Base-by-base conservation (phyloP, 805 yeast species). In the Saccharomycopsis vini region DNA sequence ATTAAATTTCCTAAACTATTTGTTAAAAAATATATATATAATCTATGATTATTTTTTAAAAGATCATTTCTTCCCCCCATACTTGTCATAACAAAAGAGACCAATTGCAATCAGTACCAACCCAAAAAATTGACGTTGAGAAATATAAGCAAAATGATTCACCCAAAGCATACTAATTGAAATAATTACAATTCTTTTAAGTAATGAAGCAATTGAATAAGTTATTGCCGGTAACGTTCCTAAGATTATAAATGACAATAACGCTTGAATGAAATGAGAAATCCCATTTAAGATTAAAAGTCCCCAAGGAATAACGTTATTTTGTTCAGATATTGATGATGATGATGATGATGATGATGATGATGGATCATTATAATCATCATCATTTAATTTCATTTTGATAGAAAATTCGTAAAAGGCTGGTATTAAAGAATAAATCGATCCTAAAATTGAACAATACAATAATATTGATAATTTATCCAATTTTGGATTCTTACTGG, bases 181-280 rank as follows among this genome's bases (percentile, higher is more conserved):
- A 44, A 82, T 82, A 37, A 82, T 79, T 22, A 79, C 75, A 45
- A 82, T 81, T 54, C 90, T 66, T 55, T 82, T 82, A 60, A 81
- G 57, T 39, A 82, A 80, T 58, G 78, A 81, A 20, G 88, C 90
- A 55, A 82, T 79, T 34, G 86, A 79, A 59, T 82, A 82, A 56
- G 79, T 81, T 37, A 82, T 81, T 3, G 90, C 81, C n/a, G 81
- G 70, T 18, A 82, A 68, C 52, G 71, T 57, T 2, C 90, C 90
- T 50, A 82, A 69, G 34, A 82, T 69, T 58, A 80, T 88, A 60
- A 82, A 82, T 19, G 90, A 88, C 36, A 81, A 60, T 57, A 82
- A 68, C 2, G 85, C 76, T 62, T 82, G 90, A 43, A 73, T 54
- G 56, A 81, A 82, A 63, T 82, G 92, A 3, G 81, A 64, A 1